A percentile compares a stretch with the other conserved stretches of the same genome.
Evolutionary conservation across 2,329 filamentous ascomycete genomes (phyloP).

Genomic region (Pseudogymnoascus sp.): DNA sequence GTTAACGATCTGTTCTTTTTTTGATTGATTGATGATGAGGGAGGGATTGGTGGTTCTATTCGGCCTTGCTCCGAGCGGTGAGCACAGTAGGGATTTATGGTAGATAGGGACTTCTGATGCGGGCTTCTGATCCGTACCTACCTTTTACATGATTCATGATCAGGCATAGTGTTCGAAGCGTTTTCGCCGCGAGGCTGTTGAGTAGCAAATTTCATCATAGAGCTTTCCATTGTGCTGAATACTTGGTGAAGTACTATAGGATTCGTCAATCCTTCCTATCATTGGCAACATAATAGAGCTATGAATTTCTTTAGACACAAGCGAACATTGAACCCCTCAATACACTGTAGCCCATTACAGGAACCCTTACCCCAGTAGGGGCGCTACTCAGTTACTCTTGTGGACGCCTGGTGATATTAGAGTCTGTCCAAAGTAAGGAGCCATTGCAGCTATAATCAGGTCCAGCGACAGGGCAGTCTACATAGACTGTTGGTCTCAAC

Average conservation of each 20-base stretch:
- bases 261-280: not conserved
- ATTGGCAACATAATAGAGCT: not conserved
- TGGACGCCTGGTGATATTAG: not conserved
- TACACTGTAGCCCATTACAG: not conserved
- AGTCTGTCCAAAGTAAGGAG: not conserved
- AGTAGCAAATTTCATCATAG: constrained; percentile 8
- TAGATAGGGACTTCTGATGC: constrained; percentile 1
- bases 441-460: not conserved
- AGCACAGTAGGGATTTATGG: constrained; percentile 9
- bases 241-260: not conserved
- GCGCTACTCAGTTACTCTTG: not conserved
- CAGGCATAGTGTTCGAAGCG: constrained; percentile 7
- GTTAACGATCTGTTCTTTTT: constrained; percentile 9
- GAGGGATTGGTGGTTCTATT: constrained; percentile 1
- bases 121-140: constrained; percentile 6
- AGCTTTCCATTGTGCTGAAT: constrained; percentile 4
- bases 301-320: not conserved
- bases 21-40: constrained; percentile 8
- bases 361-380: not conserved
- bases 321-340: not conserved
- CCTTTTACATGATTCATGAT: constrained; percentile 10
- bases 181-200: not conserved
- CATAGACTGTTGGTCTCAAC: not conserved
- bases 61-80: not conserved
- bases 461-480: not conserved